These are phyloP conservation scores for Wallemia ichthyophaga DNA, from an alignment of 1,284 basidiomycete genomes.

Conservation along the genomic window DNA sequence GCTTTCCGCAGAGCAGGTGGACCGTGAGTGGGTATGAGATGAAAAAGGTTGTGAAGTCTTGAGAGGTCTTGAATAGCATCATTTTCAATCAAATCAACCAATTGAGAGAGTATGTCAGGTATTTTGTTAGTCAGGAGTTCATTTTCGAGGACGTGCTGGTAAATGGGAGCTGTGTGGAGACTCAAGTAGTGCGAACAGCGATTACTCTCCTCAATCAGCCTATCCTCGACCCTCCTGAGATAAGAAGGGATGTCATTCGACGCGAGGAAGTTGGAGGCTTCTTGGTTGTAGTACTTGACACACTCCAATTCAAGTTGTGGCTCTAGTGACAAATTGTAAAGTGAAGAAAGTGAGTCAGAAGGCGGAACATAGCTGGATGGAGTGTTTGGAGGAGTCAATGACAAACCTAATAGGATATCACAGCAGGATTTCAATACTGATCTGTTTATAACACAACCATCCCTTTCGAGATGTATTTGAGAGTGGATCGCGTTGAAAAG, in stretches of 20 bases:
- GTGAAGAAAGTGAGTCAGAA: too few relatives aligned
- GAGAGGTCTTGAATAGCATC: conserved; percentile 46
- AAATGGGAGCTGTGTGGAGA: conserved; percentile 33
- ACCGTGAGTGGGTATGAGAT: conserved; percentile 32
- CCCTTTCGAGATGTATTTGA: conserved; percentile 69
- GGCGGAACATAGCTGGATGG: too few relatives aligned
- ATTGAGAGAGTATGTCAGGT: conserved; percentile 36
- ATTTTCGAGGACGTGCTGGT: conserved; percentile 46
- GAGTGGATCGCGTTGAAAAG: conserved; percentile 50
- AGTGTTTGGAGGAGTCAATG: conserved; percentile 19
- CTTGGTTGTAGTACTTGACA: conserved; percentile 43
- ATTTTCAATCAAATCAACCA: conserved; percentile 61
- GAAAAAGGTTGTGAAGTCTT: conserved; percentile 51
- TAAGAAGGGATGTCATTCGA: conserved; percentile 56
- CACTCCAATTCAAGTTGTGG: conserved; percentile 51
- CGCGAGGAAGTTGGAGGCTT: conserved; percentile 40
- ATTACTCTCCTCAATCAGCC: conserved; percentile 56
- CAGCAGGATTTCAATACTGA: conserved; percentile 70
- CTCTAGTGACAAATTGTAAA: conserved; percentile 68
- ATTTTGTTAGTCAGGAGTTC: conserved; percentile 53
- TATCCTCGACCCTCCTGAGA: conserved; percentile 44
- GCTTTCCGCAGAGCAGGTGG: conserved; percentile 32
- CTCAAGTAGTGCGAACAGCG: conserved; percentile 73
- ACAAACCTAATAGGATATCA: conserved; percentile 48
- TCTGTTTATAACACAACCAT: conserved; percentile 68